phyloP scores from a whole-genome alignment of 768 basidiomycete genomes.

The Russula earlei region DNA sequence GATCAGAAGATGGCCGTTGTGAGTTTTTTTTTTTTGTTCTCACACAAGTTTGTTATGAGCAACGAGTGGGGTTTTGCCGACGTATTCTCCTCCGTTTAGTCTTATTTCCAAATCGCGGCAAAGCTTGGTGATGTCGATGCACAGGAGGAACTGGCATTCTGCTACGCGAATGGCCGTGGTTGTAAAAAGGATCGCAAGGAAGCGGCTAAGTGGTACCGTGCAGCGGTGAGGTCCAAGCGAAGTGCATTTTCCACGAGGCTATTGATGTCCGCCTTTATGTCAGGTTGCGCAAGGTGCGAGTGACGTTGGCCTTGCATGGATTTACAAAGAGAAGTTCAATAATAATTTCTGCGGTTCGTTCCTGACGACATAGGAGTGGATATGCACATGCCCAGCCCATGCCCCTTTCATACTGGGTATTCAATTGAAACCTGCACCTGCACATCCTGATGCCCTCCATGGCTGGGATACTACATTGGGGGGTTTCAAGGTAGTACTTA shows the following conservation, averaged over 20 bases:
- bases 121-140: conserved; percentile 80
- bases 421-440: too few species aligned
- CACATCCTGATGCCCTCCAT: too few species aligned
- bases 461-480: too few species aligned
- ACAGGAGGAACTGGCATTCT: conserved; percentile 78
- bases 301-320: conserved; percentile 82
- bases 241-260: too few species aligned
- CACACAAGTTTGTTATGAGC: too few species aligned
- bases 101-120: conserved; percentile 79
- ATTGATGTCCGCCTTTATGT: too few species aligned
- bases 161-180: conserved; percentile 77
- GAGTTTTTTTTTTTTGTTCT: conserved; percentile 26
- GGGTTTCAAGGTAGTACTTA: too few species aligned
- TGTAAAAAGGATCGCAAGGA: conserved; percentile 83
- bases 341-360: conserved; percentile 15
- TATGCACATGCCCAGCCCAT: too few species aligned
- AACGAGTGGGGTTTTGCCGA: background rate
- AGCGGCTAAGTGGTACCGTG: conserved; percentile 38
- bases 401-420: too few species aligned
- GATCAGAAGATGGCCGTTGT: conserved; percentile 88
- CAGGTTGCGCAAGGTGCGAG: conserved; percentile 53
- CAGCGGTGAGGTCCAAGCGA: too few species aligned
- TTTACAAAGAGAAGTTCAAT: conserved; percentile 84
- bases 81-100: conserved; percentile 32
- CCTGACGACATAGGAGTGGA: background rate